Evolutionary conservation across 345 rosid genomes (phyloP), one percentile per base, ranked within the genome.

Genomic region (Citrus inodora): DNA sequence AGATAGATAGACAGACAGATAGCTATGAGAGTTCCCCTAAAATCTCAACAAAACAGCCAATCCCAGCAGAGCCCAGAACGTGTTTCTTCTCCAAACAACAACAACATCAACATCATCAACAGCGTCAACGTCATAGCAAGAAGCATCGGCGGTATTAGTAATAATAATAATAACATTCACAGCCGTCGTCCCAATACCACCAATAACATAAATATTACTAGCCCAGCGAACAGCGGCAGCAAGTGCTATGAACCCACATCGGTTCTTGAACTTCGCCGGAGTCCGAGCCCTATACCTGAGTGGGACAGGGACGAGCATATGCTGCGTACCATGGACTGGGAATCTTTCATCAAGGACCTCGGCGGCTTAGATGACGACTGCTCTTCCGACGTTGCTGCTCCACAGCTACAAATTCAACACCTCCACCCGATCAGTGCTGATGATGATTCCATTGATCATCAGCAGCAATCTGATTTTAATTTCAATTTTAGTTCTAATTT

Each of bases 301-400:
- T 87, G 84, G 89, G 96, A 87, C 53, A 46, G 51, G 51, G 51
- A 46, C 5, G 97, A 93, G 48, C 91, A 90, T 70, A 88, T 87
- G 22, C 83, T 91, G 59, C 96, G 92, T 48, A 77, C 30, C 70
- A 85, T 93, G 87, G 98, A 94, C 70, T 96, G 97, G 98, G 99
- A 96, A 63, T 89, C 95, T 7, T 85, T 96, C 80, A 91, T 96
- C 94, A 86, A 82, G 64, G 99, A 96, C 30, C 70, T 94, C 37
- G 97, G 51, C 51, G 17, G 89, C 11, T 75, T 92, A 60, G 92
- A 92, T 27, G 91, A 89, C 14, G 97, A 95, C 51, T 46, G 14
- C 51, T 46, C 51, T 59, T 89, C 91, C 14, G 79, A 46, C 17
- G 17, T 13, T 46, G 51, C 51, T 3, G 51, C 71, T 13, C 75